Conservation (phyloP, 352 stramenopile genomes). For the Phytophthora fragariae region DNA sequence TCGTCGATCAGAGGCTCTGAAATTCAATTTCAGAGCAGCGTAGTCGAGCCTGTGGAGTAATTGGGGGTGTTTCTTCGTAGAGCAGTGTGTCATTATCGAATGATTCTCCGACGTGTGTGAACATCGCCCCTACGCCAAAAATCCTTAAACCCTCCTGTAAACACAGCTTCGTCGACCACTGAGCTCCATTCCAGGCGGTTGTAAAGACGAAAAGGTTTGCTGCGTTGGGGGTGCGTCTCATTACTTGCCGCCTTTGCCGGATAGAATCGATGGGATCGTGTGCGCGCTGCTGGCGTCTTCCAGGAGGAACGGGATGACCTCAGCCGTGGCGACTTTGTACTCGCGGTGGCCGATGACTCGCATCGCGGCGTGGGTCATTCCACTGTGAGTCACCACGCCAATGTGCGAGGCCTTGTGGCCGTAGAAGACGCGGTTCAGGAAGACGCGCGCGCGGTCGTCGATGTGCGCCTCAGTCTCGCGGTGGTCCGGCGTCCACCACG, state of each 20-base stretch:
- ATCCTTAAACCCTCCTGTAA: too few species aligned
- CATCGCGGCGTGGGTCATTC: slow-evolving; percentile 26
- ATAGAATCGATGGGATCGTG: slow-evolving; percentile 12
- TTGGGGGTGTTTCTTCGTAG: too few species aligned
- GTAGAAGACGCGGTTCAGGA: slow-evolving; percentile 41
- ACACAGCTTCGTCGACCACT: not conserved
- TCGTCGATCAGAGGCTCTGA: not conserved
- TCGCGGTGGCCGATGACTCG: slow-evolving; percentile 27
- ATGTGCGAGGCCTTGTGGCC: slow-evolving; percentile 11
- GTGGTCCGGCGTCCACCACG: slow-evolving; percentile 33
- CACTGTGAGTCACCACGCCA: slow-evolving; percentile 34
- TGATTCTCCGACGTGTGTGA: too few species aligned
- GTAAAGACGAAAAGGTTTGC: not conserved
- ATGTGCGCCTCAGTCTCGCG: slow-evolving; percentile 37
- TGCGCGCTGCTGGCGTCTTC: slow-evolving; percentile 26
- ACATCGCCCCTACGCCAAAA: too few species aligned
- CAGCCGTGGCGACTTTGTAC: slow-evolving; percentile 22
- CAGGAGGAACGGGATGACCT: slow-evolving; percentile 33
- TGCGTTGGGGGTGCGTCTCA: not conserved
- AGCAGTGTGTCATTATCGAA: too few species aligned
- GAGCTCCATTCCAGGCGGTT: not conserved
- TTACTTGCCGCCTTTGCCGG: slow-evolving; percentile 7
- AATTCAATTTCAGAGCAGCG: too few species aligned
- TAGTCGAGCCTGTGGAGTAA: too few species aligned
- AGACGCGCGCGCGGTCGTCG: slow-evolving; percentile 32